Percentiles rank a stretch among this genome's conserved stretches.
Evolutionary conservation across 2,329 filamentous ascomycete species (phyloP).

Genomic region (Daldinia eschscholtzii): DNA sequence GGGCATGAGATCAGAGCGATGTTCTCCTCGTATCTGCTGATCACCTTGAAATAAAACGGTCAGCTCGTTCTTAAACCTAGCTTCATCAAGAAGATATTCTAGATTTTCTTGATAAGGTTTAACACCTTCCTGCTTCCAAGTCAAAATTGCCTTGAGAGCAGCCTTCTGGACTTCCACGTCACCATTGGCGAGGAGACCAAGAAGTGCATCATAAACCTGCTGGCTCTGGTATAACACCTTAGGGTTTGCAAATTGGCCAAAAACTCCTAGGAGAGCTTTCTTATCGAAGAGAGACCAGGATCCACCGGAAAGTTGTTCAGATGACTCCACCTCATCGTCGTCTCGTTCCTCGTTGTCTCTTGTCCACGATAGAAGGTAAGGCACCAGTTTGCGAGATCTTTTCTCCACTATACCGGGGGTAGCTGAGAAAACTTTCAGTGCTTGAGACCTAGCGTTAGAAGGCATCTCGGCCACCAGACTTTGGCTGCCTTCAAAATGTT

Average conservation of each 20-base stretch:
- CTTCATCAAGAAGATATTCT: constrained; percentile 88
- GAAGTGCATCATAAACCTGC: constrained; percentile 80
- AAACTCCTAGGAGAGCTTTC: constrained; percentile 83
- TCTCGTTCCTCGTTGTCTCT: constrained; percentile 63
- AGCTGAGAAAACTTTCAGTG: constrained; percentile 80
- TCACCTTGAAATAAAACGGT: constrained; percentile 85
- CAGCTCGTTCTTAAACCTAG: constrained; percentile 93
- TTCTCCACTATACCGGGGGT: constrained; percentile 86
- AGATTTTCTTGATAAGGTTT: constrained; percentile 86
- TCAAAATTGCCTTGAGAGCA: constrained; percentile 84
- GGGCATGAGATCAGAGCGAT: constrained; percentile 82
- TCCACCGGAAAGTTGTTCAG: constrained; percentile 44
- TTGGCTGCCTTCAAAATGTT: constrained; percentile 75
- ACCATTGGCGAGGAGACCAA: constrained; percentile 85
- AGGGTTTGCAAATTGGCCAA: constrained; percentile 88
- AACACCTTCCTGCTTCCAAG: constrained; percentile 87
- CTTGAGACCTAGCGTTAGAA: constrained; percentile 76
- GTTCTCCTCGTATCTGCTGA: constrained; percentile 77
- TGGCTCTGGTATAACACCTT: constrained; percentile 82
- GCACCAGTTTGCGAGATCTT: constrained; percentile 84
- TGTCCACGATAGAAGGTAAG: constrained; percentile 88
- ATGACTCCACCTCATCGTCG: constrained; percentile 37
- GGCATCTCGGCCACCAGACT: constrained; percentile 63
- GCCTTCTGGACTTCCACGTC: constrained; percentile 90
- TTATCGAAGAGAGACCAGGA: constrained; percentile 83